A percentile compares a stretch with the other conserved stretches of the same genome.
Evolutionary conservation across 164 flowering plant species (phyloP).

Genomic region (Pachysandra terminalis): DNA sequence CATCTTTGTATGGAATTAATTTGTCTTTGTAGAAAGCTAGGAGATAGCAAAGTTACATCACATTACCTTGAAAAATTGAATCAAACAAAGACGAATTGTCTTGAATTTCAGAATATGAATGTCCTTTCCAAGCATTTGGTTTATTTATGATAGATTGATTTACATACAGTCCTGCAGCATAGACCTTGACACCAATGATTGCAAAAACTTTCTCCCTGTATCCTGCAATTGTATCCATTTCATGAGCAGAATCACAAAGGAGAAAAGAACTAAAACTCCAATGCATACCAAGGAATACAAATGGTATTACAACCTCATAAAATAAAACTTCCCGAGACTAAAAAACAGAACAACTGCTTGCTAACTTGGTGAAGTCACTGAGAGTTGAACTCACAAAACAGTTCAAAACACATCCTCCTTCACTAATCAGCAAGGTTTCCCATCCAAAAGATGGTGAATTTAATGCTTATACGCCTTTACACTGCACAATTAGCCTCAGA

Average conservation of each 20-base stretch:
- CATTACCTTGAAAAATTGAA: slow-evolving; percentile 53
- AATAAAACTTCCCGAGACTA: not conserved
- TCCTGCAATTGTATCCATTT: slow-evolving; percentile 41
- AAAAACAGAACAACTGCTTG: not conserved
- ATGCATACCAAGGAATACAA: too few species aligned
- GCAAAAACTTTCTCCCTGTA: slow-evolving; percentile 84
- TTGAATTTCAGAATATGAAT: slow-evolving; percentile 40
- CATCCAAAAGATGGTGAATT: too few species aligned
- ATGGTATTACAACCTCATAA: too few species aligned
- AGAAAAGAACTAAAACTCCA: not conserved
- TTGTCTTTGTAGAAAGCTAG: not conserved
- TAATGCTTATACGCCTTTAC: too few species aligned
- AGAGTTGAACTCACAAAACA: too few species aligned
- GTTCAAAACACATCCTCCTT: too few species aligned
- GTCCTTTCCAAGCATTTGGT: slow-evolving; percentile 51
- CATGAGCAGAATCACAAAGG: slow-evolving; percentile 1
- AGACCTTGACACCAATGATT: slow-evolving; percentile 86
- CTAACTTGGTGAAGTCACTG: not conserved
- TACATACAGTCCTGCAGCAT: slow-evolving; percentile 71
- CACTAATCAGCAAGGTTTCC: too few species aligned
- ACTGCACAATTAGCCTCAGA: too few species aligned
- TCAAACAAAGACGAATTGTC: slow-evolving; percentile 40
- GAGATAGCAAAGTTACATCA: not conserved
- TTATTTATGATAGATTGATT: slow-evolving; percentile 30
- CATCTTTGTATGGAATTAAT: not conserved